Base-by-base conservation (phyloP, 495 filamentous ascomycete species). In the Corynascus novoguineensis region DNA sequence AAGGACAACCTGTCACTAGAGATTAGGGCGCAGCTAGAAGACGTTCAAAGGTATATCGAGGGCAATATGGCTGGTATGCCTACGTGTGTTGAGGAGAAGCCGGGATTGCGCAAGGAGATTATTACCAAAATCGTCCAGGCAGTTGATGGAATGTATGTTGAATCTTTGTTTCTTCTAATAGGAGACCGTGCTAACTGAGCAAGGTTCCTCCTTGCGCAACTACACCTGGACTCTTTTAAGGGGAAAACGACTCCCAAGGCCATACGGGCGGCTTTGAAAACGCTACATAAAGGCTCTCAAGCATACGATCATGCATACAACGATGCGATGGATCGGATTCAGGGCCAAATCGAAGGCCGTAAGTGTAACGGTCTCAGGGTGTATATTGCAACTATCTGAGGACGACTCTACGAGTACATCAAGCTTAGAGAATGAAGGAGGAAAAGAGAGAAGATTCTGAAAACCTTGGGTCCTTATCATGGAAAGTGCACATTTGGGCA, bases 281-380 rank as follows among this genome's bases (percentile, higher is more conserved):
- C 58, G 1, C 60, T 81, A 0, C 14, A 11, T 0, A 24, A 45
- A 12, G 22, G 22, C 3, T 5, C 1, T 11, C 3, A 45, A 12
- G 1, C 12, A 15, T 11, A 25, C 7, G 22, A 1, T 2, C 0
- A 28, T 4, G 74, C 75, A 0, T 84, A 83, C 57, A 61, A 69
- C 6, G 53, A 70, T 24, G 67, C 72, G 0, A 73, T 81, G 62
- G 29, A 68, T n/a, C 61, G 78, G 47, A 78, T 84, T 25, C 52
- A 73, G 6, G 60, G 62, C 1, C 74, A 80, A 48, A 19, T 47
- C 0, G 12, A 46, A 8, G 69, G 63, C 1, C 35, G 70, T 27
- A n/a, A n/a, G n/a, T n/a, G n/a, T n/a, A n/a, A n/a, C n/a, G n/a
- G n/a, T n/a, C n/a, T n/a, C n/a, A n/a, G n/a, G n/a, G n/a, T n/a